A percentile compares a stretch with the other conserved stretches of the same genome.
phyloP scores from a whole-genome alignment of 1,139 yeast species.

The Debaryomyces subglobosus region DNA sequence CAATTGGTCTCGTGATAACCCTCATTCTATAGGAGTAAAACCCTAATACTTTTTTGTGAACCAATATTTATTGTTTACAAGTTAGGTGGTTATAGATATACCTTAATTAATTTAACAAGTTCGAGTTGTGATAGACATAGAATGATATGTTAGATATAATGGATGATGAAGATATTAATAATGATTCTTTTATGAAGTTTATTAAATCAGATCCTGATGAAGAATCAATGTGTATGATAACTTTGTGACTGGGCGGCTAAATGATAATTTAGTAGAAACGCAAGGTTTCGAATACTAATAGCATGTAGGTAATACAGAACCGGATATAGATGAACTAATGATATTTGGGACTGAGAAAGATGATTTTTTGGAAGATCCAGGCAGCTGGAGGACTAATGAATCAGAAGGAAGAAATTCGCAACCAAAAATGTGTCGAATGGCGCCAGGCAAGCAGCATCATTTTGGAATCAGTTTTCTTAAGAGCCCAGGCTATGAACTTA shows the following conservation, averaged over 20 bases:
- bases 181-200: slow-evolving; percentile 6
- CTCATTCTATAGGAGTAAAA: background rate
- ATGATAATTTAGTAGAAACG: background rate
- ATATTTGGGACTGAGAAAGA: background rate
- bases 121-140: background rate
- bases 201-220: slow-evolving; percentile 7
- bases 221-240: slow-evolving; percentile 5
- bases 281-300: background rate
- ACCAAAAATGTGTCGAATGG: background rate
- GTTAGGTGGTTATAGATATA: background rate
- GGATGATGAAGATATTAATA: slow-evolving; percentile 1
- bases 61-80: background rate
- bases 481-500: background rate
- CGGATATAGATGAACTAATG: background rate
- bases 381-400: background rate
- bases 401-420: background rate
- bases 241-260: slow-evolving; percentile 8
- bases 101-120: background rate
- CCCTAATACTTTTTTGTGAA: slow-evolving; percentile 6
- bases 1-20: background rate
- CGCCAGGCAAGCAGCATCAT: background rate
- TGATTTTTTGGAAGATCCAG: background rate
- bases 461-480: background rate
- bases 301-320: background rate
- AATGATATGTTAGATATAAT: background rate